These are phyloP conservation scores for Arxiozyma heterogenica DNA, from an alignment of 1,139 yeast species.

Conservation along the genomic window DNA sequence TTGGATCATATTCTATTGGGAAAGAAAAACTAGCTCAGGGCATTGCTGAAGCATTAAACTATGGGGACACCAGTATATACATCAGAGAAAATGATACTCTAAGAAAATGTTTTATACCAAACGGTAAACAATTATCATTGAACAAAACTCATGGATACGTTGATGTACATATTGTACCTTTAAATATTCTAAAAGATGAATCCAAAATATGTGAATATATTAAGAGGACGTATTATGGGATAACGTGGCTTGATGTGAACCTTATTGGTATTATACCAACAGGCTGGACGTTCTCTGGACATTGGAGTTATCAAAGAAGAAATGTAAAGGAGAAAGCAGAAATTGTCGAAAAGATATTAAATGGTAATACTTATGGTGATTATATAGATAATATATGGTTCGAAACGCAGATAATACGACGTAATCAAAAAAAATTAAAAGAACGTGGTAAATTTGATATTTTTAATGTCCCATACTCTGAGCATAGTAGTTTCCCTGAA, in stretches of 20 bases:
- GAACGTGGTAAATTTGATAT: conserved; percentile 34
- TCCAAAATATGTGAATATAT: conserved; percentile 40
- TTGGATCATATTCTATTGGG: conserved; percentile 91
- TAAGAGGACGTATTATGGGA: conserved; percentile 35
- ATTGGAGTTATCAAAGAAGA: conserved; percentile 11
- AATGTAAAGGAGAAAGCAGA: conserved; percentile 10
- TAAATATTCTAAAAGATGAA: conserved; percentile 40
- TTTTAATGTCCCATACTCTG: conserved; percentile 77
- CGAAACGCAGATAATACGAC: conserved; percentile 20
- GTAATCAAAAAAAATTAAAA: conserved; percentile 17
- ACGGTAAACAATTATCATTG: neutral
- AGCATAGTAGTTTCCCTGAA: conserved; percentile 85
- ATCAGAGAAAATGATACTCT: conserved; percentile 4
- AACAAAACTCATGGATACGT: neutral
- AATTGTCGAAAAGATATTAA: conserved; percentile 12
- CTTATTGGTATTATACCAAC: conserved; percentile 69
- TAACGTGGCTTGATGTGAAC: conserved; percentile 37
- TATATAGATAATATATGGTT: conserved; percentile 16
- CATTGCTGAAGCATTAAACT: conserved; percentile 6
- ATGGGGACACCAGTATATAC: neutral
- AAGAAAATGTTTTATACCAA: conserved; percentile 5
- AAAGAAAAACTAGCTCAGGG: conserved; percentile 72
- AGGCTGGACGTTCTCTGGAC: conserved; percentile 62
- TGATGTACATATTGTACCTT: conserved; percentile 58
- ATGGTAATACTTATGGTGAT: conserved; percentile 9